Evolutionary conservation across 208 protist genomes (phyloP).

Genomic region (Leishmania braziliensis): DNA sequence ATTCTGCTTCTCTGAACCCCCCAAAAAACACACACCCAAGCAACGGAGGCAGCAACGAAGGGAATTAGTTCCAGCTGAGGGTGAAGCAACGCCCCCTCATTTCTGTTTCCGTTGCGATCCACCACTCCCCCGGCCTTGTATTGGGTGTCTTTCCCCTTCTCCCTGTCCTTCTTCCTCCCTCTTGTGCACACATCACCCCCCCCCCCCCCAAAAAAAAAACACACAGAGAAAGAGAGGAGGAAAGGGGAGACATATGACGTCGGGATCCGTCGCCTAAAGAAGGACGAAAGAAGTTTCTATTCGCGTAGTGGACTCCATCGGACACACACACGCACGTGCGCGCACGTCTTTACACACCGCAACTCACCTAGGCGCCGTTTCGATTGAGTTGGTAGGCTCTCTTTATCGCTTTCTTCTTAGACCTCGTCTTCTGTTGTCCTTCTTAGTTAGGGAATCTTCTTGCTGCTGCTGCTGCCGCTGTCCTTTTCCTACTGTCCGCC

Average conservation of each 20-base stretch:
- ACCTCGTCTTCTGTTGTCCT: not conserved
- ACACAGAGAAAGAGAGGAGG: conserved; percentile 1
- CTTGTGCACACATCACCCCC: not conserved
- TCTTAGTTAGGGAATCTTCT: not conserved
- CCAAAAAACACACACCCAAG: not conserved
- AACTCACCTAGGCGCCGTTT: not conserved
- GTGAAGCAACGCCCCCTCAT: not conserved
- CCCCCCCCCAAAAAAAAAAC: not conserved
- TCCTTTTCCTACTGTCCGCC: not conserved
- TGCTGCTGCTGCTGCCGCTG: not conserved
- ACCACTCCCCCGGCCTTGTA: too few species aligned
- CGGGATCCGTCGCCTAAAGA: too few species aligned
- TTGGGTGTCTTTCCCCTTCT: not conserved
- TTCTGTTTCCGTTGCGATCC: not conserved
- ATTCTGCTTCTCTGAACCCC: too few species aligned
- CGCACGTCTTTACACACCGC: not conserved
- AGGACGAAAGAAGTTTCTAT: not conserved
- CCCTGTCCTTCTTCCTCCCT: not conserved
- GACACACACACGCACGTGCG: not conserved
- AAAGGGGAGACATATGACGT: not conserved
- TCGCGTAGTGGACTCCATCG: not conserved
- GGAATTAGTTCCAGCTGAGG: not conserved
- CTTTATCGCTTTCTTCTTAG: not conserved
- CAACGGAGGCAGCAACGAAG: not conserved
- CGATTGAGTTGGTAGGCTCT: not conserved